These are phyloP conservation scores for Fusarium agapanthi DNA, from an alignment of 2,329 filamentous ascomycete genomes.

Conservation along the genomic window DNA sequence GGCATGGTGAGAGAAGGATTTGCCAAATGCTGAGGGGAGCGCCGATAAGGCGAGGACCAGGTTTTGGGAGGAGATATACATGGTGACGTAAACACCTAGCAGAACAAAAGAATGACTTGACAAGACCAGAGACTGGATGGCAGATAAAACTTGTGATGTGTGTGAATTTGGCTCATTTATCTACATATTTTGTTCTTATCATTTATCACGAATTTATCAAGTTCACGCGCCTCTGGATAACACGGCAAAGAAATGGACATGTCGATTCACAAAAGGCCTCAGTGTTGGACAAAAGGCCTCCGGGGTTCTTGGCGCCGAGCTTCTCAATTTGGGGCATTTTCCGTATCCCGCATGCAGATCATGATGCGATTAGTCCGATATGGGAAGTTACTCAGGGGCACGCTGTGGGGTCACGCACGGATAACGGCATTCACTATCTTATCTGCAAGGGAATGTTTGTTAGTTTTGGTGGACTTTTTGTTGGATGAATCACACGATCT, in stretches of 20 bases:
- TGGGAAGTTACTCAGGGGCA: conserved; percentile 10
- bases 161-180: background rate
- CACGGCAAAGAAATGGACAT: conserved; percentile 13
- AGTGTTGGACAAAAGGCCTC: conserved; percentile 10
- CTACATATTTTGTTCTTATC: background rate
- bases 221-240: conserved; percentile 14
- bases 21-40: background rate
- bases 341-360: conserved; percentile 12
- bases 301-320: conserved; percentile 14
- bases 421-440: conserved; percentile 4
- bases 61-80: conserved; percentile 12
- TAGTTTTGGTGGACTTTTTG: background rate
- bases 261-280: background rate
- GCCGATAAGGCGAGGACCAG: conserved; percentile 8
- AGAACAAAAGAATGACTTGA: background rate
- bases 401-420: conserved; percentile 2
- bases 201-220: background rate
- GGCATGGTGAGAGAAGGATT: conserved; percentile 18
- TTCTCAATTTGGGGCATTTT: conserved; percentile 14
- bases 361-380: background rate
- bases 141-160: background rate
- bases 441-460: background rate
- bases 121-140: background rate
- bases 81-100: background rate
- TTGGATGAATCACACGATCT: background rate